Percentiles rank a stretch among this genome's conserved stretches.
Conservation (phyloP, 345 rosid genomes). For the Citrus sp. region DNA sequence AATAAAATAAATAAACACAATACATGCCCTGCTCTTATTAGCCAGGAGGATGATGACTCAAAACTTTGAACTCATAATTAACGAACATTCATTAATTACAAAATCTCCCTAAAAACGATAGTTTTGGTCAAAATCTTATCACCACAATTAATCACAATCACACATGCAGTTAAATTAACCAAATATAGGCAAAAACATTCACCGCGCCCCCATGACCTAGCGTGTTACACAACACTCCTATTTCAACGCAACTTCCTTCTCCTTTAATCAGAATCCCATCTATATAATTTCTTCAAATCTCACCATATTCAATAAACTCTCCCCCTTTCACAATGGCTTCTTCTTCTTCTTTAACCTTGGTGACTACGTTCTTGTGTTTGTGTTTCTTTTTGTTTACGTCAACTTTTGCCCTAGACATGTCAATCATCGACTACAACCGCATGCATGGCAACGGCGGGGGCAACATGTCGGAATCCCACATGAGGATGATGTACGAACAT, state of each 20-base stretch:
- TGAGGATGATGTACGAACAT: slow-evolving; percentile 37
- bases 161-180: background rate
- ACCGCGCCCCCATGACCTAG: background rate
- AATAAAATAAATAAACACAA: no score
- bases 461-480: slow-evolving; percentile 27
- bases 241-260: slow-evolving; percentile 19
- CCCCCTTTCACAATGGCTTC: background rate
- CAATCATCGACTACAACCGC: slow-evolving; percentile 41
- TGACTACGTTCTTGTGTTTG: background rate
- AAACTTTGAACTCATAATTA: background rate
- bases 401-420: slow-evolving; percentile 45
- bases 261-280: background rate
- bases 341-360: background rate
- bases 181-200: background rate
- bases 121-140: background rate
- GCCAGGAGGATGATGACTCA: no score
- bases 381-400: slow-evolving; percentile 5
- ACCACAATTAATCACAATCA: background rate
- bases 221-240: slow-evolving; percentile 11
- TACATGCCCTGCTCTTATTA: no score
- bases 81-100: background rate
- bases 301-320: background rate
- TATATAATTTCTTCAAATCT: background rate
- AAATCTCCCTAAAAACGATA: background rate
- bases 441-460: slow-evolving; percentile 14